Conservation (phyloP, 257 asterid genomes). For the Rhazya stricta region DNA sequence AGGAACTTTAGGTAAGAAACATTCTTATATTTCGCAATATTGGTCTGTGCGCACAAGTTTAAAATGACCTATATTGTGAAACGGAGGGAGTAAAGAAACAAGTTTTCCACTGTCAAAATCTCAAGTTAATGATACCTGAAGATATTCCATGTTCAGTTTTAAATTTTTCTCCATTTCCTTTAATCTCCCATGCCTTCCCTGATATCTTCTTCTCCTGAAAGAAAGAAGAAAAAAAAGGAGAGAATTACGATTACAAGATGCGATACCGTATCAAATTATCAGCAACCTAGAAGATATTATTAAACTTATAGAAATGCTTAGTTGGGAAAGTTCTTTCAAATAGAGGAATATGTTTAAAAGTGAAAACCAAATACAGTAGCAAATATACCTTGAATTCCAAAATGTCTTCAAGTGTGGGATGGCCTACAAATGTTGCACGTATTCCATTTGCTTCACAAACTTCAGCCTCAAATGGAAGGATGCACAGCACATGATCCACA, state of each 20-base stretch:
- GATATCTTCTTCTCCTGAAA: conserved; percentile 39
- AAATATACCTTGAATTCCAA: conserved; percentile 48
- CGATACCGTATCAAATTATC: not conserved
- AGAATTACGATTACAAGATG: not conserved
- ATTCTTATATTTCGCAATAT: no score
- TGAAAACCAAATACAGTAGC: not conserved
- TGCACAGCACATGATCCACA: conserved; percentile 85
- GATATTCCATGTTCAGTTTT: conserved; percentile 53
- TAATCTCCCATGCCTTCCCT: conserved; percentile 39
- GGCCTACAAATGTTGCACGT: conserved; percentile 89
- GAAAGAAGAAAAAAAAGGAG: not conserved
- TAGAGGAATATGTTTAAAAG: not conserved
- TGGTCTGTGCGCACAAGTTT: no score
- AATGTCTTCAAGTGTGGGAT: conserved; percentile 85
- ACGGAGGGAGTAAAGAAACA: no score
- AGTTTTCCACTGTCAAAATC: conserved; percentile 11
- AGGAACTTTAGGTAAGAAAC: no score
- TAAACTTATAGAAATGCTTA: not conserved
- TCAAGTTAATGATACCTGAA: conserved; percentile 41
- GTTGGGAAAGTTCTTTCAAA: not conserved
- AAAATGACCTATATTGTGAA: no score
- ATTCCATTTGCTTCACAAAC: conserved; percentile 65
- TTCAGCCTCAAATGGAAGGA: conserved; percentile 91
- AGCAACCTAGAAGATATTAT: not conserved
- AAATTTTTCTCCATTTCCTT: conserved; percentile 60